Evolutionary conservation across 23 red algal genomes (phyloP).

Genomic region (Gracilaria domingensis): DNA sequence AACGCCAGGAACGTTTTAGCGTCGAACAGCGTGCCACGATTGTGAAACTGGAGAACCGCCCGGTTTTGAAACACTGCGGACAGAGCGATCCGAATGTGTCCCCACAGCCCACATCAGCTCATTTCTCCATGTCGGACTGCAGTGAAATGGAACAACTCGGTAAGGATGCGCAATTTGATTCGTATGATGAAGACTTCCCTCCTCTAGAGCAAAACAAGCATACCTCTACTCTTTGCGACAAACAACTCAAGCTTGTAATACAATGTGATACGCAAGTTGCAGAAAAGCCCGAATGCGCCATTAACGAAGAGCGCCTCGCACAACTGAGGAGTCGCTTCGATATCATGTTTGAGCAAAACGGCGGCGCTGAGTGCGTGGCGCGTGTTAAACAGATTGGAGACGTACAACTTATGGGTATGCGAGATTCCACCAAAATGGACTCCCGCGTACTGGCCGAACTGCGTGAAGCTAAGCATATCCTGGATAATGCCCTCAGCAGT

Average conservation of each 20-base stretch:
- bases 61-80: background rate
- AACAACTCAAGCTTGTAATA: background rate
- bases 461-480: constrained; percentile 31
- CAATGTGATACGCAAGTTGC: background rate
- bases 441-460: constrained; percentile 20
- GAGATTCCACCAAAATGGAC: constrained; percentile 43
- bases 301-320: constrained; percentile 2
- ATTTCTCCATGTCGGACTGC: constrained; percentile 17
- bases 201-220: background rate
- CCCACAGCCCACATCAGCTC: too few species aligned
- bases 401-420: constrained; percentile 10
- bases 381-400: constrained; percentile 57
- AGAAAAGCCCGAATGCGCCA: background rate
- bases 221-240: too few species aligned
- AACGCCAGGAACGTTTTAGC: background rate
- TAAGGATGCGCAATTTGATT: background rate
- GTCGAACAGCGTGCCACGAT: background rate
- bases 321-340: constrained; percentile 23
- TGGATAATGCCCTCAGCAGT: constrained; percentile 39
- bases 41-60: background rate
- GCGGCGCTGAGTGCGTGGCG: constrained; percentile 51
- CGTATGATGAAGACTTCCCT: background rate
- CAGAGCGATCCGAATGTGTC: background rate
- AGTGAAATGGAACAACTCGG: constrained; percentile 21
- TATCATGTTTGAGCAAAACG: constrained; percentile 47